These are phyloP conservation scores for Wallacemonas collosoma DNA, from an alignment of 208 protist species.

Conservation along the genomic window DNA sequence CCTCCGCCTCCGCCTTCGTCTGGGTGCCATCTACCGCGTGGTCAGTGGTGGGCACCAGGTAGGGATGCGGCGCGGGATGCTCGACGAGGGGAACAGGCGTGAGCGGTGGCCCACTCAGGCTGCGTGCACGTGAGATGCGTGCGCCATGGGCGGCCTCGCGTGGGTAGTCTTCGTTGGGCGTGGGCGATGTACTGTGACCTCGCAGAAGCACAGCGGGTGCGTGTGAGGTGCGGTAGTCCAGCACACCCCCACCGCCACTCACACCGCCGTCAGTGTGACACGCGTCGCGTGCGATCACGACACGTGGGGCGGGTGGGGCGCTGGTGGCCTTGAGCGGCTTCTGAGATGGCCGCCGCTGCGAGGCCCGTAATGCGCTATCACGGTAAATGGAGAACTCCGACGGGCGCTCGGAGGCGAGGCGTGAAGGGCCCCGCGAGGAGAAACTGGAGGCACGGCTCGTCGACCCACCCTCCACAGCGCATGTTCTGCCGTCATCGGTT, in stretches of 20 bases:
- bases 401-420: constrained; percentile 38
- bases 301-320: not conserved
- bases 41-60: not conserved
- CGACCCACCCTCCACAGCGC: constrained; percentile 21
- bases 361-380: constrained; percentile 36
- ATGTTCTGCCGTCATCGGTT: constrained; percentile 19
- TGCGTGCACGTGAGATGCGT: constrained; percentile 4
- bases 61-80: constrained; percentile 5
- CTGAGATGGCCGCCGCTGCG: not conserved
- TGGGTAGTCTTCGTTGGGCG: not conserved
- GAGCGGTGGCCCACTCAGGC: constrained; percentile 10
- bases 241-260: not conserved
- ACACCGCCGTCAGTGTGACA: not conserved
- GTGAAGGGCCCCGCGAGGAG: constrained; percentile 25
- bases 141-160: not conserved
- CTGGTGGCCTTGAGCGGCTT: constrained; percentile 7
- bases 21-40: too few relatives aligned
- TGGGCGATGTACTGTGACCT: not conserved
- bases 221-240: constrained; percentile 12
- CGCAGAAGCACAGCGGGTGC: constrained; percentile 9
- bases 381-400: constrained; percentile 82
- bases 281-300: not conserved
- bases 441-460: constrained; percentile 25
- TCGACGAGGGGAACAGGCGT: not conserved
- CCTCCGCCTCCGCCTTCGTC: not conserved